Conservation (phyloP, 1,284 basidiomycete genomes). For the Heterobasidion irregulare region DNA sequence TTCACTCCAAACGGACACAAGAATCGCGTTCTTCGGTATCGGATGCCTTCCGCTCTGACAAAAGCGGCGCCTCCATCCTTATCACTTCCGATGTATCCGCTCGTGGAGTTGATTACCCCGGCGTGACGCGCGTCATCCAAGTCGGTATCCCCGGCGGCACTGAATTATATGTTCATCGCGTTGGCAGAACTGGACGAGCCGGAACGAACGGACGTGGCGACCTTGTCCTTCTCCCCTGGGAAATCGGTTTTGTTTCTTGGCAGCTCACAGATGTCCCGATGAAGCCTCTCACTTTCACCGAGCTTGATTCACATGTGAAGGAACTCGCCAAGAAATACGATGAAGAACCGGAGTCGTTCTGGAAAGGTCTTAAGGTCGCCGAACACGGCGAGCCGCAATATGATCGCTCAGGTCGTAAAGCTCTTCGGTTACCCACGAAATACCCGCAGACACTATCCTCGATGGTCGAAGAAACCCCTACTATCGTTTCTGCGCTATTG, state of each 20-base stretch:
- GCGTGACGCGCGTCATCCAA: conserved; percentile 91
- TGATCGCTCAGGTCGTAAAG: not conserved
- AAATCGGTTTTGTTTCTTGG: conserved; percentile 64
- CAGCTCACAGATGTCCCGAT: conserved; percentile 69
- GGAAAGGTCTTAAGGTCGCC: not conserved
- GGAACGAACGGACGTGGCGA: conserved; percentile 75
- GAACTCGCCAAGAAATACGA: conserved; percentile 47
- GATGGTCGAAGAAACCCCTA: conserved; percentile 27
- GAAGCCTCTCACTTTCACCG: conserved; percentile 44
- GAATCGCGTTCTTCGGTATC: conserved; percentile 56
- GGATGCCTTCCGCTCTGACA: conserved; percentile 59
- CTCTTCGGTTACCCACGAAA: not conserved
- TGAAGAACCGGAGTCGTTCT: conserved; percentile 27
- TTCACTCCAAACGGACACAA: conserved; percentile 81
- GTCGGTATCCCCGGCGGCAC: conserved; percentile 69
- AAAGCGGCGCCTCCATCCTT: conserved; percentile 56
- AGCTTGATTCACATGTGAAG: conserved; percentile 42
- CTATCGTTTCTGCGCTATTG: conserved; percentile 21
- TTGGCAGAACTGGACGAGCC: conserved; percentile 87
- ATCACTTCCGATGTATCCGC: conserved; percentile 90
- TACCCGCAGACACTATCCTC: not conserved
- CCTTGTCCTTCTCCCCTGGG: conserved; percentile 81
- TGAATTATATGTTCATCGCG: conserved; percentile 87
- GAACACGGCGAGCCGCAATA: not conserved
- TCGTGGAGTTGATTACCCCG: conserved; percentile 85